Conservation (phyloP, 2,329 filamentous ascomycete species). For the Emericellopsis atlantica region DNA sequence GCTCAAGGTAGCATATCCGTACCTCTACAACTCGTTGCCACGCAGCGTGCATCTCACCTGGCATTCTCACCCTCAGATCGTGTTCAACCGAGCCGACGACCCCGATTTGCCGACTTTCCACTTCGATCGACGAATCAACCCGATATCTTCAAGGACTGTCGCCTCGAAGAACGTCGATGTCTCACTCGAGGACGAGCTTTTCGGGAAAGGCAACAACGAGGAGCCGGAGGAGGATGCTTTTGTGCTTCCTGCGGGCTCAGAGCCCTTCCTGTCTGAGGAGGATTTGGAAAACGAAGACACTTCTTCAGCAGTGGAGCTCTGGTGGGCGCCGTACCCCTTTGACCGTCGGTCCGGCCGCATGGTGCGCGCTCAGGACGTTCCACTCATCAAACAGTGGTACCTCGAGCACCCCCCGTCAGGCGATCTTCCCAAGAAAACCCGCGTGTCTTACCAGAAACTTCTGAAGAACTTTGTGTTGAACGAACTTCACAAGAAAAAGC, state of each 20-base stretch:
- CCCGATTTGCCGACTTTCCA: constrained; percentile 89
- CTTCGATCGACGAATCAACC: constrained; percentile 95
- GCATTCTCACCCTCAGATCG: constrained; percentile 88
- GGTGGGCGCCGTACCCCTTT: constrained; percentile 98
- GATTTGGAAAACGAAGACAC: constrained; percentile 84
- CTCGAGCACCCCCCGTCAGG: constrained; percentile 85
- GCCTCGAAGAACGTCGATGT: constrained; percentile 88
- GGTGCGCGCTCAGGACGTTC: constrained; percentile 94
- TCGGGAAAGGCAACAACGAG: constrained; percentile 65
- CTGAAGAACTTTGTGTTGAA: constrained; percentile 94
- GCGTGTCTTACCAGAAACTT: constrained; percentile 96
- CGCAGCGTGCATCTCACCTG: constrained; percentile 86
- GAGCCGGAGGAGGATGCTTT: constrained; percentile 73
- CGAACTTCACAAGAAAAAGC: constrained; percentile 88
- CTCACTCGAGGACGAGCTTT: constrained; percentile 88
- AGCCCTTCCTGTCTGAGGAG: constrained; percentile 84
- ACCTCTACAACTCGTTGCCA: constrained; percentile 90
- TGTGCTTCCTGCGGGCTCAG: constrained; percentile 62
- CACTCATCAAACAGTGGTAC: constrained; percentile 96
- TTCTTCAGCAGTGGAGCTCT: constrained; percentile 79
- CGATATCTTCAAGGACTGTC: constrained; percentile 88
- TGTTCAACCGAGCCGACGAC: constrained; percentile 81
- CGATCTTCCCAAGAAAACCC: constrained; percentile 83
- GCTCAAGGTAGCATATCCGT: constrained; percentile 88
- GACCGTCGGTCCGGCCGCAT: constrained; percentile 87